These are phyloP conservation scores for Talaromyces sp. DNA, from an alignment of 2,329 filamentous ascomycete species.

Conservation along the genomic window DNA sequence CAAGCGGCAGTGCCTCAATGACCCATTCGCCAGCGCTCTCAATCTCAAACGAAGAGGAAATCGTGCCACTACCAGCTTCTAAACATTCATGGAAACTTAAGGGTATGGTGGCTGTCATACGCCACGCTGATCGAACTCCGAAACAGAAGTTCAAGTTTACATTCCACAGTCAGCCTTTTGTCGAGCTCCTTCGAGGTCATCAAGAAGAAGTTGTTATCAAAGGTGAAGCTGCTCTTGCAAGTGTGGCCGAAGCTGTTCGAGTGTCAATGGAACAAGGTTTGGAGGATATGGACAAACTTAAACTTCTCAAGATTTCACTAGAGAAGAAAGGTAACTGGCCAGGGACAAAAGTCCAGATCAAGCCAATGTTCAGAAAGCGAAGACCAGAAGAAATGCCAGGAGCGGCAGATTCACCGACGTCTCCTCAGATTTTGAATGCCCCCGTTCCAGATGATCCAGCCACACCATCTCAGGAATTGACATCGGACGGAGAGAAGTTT, in stretches of 20 bases:
- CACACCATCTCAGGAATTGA: slow-evolving; percentile 23
- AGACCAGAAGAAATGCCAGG: slow-evolving; percentile 59
- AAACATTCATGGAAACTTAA: slow-evolving; percentile 98
- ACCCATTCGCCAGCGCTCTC: slow-evolving; percentile 27
- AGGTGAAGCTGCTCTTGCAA: slow-evolving; percentile 81
- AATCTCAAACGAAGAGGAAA: slow-evolving; percentile 25
- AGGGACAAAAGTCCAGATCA: slow-evolving; percentile 97
- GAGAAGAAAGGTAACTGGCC: slow-evolving; percentile 91
- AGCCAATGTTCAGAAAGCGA: slow-evolving; percentile 95
- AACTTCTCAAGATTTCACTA: slow-evolving; percentile 76
- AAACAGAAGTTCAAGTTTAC: slow-evolving; percentile 99
- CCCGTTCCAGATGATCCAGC: slow-evolving; percentile 22
- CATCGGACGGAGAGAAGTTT: slow-evolving; percentile 30
- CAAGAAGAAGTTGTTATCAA: slow-evolving; percentile 94
- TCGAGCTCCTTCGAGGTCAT: slow-evolving; percentile 89
- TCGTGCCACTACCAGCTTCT: slow-evolving; percentile 56
- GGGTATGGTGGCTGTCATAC: slow-evolving; percentile 92
- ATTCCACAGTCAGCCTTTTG: slow-evolving; percentile 94
- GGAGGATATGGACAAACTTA: slow-evolving; percentile 85
- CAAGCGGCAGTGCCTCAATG: slow-evolving; percentile 25
- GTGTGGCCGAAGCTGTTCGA: slow-evolving; percentile 84
- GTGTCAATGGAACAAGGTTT: slow-evolving; percentile 71
- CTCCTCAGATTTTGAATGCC: slow-evolving; percentile 13
- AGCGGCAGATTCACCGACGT: slow-evolving; percentile 19
- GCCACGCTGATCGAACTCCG: slow-evolving; percentile 93